Evolutionary conservation across 1,284 basidiomycete genomes (phyloP).

Genomic region (Rhodotorula sp.): DNA sequence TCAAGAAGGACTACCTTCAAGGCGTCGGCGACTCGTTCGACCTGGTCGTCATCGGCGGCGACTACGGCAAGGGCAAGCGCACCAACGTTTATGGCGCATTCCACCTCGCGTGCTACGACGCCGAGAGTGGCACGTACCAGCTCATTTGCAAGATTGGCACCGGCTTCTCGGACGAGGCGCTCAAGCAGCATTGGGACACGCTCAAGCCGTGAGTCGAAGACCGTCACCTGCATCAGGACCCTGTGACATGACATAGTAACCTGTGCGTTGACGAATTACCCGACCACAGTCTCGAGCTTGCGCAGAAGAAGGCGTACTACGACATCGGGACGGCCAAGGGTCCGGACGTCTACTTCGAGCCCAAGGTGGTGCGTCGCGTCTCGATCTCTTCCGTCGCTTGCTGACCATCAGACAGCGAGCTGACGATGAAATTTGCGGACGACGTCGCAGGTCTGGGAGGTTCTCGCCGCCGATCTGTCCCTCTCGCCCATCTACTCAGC

Average conservation of each 20-base stretch:
- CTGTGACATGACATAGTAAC: too few species aligned
- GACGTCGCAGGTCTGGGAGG: conserved; percentile 75
- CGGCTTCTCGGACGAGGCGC: conserved; percentile 89
- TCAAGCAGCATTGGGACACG: conserved; percentile 78
- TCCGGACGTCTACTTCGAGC: conserved; percentile 89
- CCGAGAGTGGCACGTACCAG: conserved; percentile 85
- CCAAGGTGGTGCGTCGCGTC: conserved; percentile 31
- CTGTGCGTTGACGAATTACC: too few species aligned
- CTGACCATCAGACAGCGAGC: too few species aligned
- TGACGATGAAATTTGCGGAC: conserved; percentile 53
- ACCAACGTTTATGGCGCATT: conserved; percentile 96
- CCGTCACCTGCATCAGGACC: not conserved
- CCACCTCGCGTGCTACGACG: conserved; percentile 90
- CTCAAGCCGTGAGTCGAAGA: conserved; percentile 58
- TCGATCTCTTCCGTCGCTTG: not conserved
- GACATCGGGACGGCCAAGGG: conserved; percentile 81
- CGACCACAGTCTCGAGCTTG: conserved; percentile 60
- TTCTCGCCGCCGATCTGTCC: conserved; percentile 93
- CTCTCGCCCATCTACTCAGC: conserved; percentile 96
- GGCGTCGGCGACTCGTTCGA: conserved; percentile 97
- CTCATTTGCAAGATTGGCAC: conserved; percentile 99
- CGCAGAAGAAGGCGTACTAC: conserved; percentile 55
- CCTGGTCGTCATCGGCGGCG: conserved; percentile 93
- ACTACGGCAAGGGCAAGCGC: conserved; percentile 96
- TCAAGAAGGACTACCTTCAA: conserved; percentile 97